Evolutionary conservation across 768 basidiomycete genomes (phyloP).

Genomic region (Chalciporus pseudorubinellus): DNA sequence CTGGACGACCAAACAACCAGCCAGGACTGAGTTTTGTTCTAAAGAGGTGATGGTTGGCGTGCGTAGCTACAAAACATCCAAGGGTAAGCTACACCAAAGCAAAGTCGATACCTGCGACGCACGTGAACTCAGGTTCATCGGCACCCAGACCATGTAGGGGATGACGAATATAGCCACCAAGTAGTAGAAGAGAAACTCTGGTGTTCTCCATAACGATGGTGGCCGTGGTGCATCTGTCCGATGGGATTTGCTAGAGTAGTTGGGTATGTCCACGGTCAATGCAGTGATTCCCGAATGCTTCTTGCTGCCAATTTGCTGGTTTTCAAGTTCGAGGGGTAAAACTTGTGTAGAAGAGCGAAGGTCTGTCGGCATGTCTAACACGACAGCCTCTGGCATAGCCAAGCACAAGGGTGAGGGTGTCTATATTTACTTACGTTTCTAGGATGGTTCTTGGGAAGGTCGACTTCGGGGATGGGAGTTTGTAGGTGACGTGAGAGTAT

Average conservation of each 20-base stretch:
- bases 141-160: constrained; percentile 75
- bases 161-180: constrained; percentile 57
- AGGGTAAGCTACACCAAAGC: constrained; percentile 3
- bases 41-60: constrained; percentile 73
- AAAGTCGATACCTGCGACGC: constrained; percentile 33
- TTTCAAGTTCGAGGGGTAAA: constrained; percentile 18
- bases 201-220: constrained; percentile 69
- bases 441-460: too few species aligned
- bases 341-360: constrained; percentile 17
- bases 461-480: background rate
- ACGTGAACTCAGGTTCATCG: constrained; percentile 72
- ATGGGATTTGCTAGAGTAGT: constrained; percentile 35
- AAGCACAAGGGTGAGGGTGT: background rate
- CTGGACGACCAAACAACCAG: constrained; percentile 79
- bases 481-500: constrained; percentile 11
- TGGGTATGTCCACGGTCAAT: constrained; percentile 59
- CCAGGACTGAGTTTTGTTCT: constrained; percentile 57
- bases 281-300: constrained; percentile 34
- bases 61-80: constrained; percentile 47
- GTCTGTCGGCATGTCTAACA: constrained; percentile 37
- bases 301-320: constrained; percentile 2
- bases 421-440: too few species aligned
- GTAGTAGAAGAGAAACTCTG: constrained; percentile 80
- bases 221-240: constrained; percentile 28
- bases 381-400: constrained; percentile 29